Evolutionary conservation across 129 eudicot genomes (phyloP).

Genomic region (Cynara cardunculus): DNA sequence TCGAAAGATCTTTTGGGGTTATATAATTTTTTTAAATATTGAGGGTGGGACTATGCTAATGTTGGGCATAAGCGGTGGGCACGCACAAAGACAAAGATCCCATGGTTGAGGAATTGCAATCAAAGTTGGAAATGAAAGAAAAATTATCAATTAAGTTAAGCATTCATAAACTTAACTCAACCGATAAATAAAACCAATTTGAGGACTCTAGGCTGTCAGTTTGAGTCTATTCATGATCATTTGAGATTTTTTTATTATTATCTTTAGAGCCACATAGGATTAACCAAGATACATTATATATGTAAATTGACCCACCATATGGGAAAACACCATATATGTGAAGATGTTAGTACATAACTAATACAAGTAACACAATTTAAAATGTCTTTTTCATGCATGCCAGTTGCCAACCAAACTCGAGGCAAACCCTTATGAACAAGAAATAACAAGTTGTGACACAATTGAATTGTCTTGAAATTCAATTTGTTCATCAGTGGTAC

Average conservation of each 20-base stretch:
- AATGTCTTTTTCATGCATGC: conserved; percentile 13
- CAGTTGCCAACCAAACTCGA: conserved; percentile 5
- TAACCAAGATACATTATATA: not conserved
- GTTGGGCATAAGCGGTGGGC: too few relatives aligned
- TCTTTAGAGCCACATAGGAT: not conserved
- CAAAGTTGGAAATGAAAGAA: too few relatives aligned
- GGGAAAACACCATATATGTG: conserved; percentile 1
- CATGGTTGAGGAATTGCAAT: too few relatives aligned
- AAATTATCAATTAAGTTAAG: too few relatives aligned
- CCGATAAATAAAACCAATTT: not conserved
- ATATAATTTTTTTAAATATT: too few relatives aligned
- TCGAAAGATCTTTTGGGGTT: not conserved
- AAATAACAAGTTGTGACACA: conserved; percentile 10
- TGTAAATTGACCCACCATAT: not conserved
- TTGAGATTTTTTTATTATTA: not conserved
- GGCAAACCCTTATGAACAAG: conserved; percentile 20
- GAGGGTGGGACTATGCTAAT: not conserved
- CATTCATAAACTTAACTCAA: not conserved
- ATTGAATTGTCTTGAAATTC: not conserved
- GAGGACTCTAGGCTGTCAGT: not conserved
- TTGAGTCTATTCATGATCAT: not conserved
- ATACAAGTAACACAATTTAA: conserved; percentile 7
- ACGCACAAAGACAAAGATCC: too few relatives aligned
- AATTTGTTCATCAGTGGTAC: not conserved
- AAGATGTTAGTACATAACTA: not conserved